phyloP scores from a whole-genome alignment of 768 basidiomycete species.

The Lentinula edodes region DNA sequence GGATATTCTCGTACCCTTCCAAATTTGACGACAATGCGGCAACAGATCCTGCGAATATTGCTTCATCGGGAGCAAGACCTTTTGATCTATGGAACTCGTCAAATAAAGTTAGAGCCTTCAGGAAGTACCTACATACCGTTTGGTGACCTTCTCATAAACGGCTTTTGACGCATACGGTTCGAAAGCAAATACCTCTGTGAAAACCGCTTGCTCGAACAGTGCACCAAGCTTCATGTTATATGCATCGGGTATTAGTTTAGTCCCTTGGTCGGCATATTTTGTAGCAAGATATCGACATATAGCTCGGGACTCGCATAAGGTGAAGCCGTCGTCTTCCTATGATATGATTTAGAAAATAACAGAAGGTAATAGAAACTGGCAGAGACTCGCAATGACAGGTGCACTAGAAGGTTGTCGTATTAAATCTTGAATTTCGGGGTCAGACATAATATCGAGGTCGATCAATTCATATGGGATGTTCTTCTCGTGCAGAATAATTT shows the following conservation, averaged over 20 bases:
- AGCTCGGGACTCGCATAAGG: constrained; percentile 58
- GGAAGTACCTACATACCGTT: constrained; percentile 29
- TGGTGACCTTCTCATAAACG: constrained; percentile 46
- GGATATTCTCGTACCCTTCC: constrained; percentile 46
- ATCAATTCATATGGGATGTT: constrained; percentile 49
- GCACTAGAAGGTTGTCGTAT: constrained; percentile 59
- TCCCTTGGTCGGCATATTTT: constrained; percentile 49
- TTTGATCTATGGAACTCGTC: constrained; percentile 17
- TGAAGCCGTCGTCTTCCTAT: constrained; percentile 54
- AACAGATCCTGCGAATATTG: constrained; percentile 18
- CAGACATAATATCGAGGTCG: constrained; percentile 23
- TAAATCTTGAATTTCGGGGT: constrained; percentile 37
- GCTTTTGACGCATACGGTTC: constrained; percentile 32
- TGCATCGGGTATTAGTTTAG: constrained; percentile 41
- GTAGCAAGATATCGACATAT: constrained; percentile 53
- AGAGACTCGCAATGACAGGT: constrained; percentile 41
- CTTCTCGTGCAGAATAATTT: constrained; percentile 47
- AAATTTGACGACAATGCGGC: constrained; percentile 33
- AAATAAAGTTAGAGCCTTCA: not conserved
- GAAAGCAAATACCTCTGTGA: constrained; percentile 50
- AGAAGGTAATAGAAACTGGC: not conserved
- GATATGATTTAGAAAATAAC: not conserved
- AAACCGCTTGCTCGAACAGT: constrained; percentile 42
- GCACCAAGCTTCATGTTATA: constrained; percentile 33
- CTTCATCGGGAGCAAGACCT: constrained; percentile 25